Conservation (phyloP, 2,329 filamentous ascomycete species). For the Teratosphaeria nubilosa region DNA sequence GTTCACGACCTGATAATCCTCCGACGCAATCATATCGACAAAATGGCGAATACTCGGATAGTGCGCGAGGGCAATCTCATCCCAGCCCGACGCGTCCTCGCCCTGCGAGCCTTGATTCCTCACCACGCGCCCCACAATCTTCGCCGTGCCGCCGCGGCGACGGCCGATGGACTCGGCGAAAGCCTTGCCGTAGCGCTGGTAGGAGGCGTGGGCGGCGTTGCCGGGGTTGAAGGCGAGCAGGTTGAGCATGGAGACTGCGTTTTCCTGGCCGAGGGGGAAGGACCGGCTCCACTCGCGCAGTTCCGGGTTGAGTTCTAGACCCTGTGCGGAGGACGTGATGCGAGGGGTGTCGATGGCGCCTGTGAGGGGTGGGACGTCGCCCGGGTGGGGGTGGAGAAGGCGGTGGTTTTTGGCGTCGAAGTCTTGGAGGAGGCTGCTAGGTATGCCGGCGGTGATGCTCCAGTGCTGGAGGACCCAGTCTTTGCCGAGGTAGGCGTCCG, state of each 20-base stretch:
- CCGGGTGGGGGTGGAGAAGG: conserved; percentile 26
- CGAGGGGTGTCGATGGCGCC: conserved; percentile 21
- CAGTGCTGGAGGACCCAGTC: conserved; percentile 22
- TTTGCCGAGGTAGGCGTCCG: conserved; percentile 10
- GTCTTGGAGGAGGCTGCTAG: conserved; percentile 33
- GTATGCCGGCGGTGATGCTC: conserved; percentile 33
- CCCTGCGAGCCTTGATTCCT: conserved; percentile 19
- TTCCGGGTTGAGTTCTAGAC: conserved; percentile 45
- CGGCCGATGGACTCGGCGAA: conserved; percentile 41
- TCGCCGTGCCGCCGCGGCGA: conserved; percentile 46
- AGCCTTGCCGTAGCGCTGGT: conserved; percentile 48
- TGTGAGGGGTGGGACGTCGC: conserved; percentile 28
- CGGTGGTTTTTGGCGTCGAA: conserved; percentile 27
- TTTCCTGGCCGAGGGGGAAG: conserved; percentile 23
- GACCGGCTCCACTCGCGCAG: conserved; percentile 41
- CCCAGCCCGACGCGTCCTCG: conserved; percentile 36
- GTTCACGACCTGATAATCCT: conserved; percentile 52
- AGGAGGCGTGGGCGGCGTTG: conserved; percentile 39
- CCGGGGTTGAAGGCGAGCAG: conserved; percentile 45
- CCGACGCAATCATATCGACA: conserved; percentile 48
- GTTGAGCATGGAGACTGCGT: conserved; percentile 54
- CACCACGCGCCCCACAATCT: conserved; percentile 51
- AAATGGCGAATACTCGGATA: conserved; percentile 55
- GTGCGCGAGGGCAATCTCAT: conserved; percentile 55
- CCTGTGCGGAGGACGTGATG: conserved; percentile 33